Percentiles rank a stretch among this genome's conserved stretches.
These are phyloP conservation scores for Ogataea dorogensis DNA, from an alignment of 805 yeast species.

Conservation along the genomic window DNA sequence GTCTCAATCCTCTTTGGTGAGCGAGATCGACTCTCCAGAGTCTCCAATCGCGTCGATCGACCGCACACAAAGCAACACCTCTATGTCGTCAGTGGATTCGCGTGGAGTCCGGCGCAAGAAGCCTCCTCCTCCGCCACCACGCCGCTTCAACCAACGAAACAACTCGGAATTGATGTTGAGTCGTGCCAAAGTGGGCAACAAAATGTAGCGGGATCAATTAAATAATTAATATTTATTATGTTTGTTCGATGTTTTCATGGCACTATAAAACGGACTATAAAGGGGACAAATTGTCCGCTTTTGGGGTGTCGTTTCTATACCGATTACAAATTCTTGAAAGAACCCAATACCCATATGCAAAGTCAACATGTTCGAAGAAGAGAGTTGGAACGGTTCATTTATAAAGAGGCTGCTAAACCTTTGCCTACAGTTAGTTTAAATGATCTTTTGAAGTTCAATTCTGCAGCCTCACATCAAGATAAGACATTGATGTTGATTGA, in stretches of 20 bases:
- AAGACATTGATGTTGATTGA: constrained; percentile 36
- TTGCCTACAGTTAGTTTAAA: constrained; percentile 54
- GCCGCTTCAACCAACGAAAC: constrained; percentile 11
- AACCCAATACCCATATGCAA: constrained; percentile 12
- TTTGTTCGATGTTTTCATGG: constrained; percentile 2
- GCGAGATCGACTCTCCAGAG: constrained; percentile 19
- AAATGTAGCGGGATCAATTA: too few relatives aligned
- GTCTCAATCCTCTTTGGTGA: constrained; percentile 18
- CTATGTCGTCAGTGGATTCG: constrained; percentile 19
- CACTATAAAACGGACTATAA: background rate
- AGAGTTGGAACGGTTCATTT: constrained; percentile 52
- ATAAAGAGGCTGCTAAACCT: constrained; percentile 51
- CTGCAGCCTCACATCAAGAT: constrained; percentile 30
- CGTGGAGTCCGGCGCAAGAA: constrained; percentile 12
- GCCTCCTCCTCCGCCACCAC: constrained; percentile 27
- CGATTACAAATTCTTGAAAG: background rate
- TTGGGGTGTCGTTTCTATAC: background rate
- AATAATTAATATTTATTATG: constrained; percentile 1
- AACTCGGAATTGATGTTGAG: constrained; percentile 22
- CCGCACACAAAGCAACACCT: constrained; percentile 17
- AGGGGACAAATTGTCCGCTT: too few relatives aligned
- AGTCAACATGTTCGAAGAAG: constrained; percentile 19
- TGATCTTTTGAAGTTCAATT: constrained; percentile 46
- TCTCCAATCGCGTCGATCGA: constrained; percentile 9
- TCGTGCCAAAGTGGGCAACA: constrained; percentile 16